Evolutionary conservation across 2,329 filamentous ascomycete genomes (phyloP).

Genomic region (Scorias spongiosa): DNA sequence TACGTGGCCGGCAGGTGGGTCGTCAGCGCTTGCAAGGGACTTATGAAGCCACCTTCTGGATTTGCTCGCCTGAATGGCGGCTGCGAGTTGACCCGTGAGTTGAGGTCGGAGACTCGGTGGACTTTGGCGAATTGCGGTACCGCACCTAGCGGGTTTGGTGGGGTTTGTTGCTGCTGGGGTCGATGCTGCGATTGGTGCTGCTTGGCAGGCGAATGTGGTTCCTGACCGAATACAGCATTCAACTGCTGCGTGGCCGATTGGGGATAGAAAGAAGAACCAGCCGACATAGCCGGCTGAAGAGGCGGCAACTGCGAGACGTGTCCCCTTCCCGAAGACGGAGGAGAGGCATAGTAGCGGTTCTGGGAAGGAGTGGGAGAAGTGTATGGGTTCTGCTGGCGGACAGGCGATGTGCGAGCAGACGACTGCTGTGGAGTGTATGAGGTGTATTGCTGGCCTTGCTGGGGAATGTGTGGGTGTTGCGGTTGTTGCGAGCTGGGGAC

Average conservation of each 20-base stretch:
- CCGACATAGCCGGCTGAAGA: slow-evolving; percentile 49
- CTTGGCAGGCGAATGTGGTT: slow-evolving; percentile 32
- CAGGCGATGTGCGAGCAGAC: slow-evolving; percentile 63
- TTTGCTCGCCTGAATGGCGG: slow-evolving; percentile 86
- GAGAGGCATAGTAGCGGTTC: slow-evolving; percentile 42
- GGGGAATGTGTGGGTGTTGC: slow-evolving; percentile 20
- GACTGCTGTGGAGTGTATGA: slow-evolving; percentile 28
- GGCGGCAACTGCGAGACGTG: slow-evolving; percentile 57
- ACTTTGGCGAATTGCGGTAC: slow-evolving; percentile 82
- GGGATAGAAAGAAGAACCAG: slow-evolving; percentile 44
- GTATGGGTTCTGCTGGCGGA: slow-evolving; percentile 43
- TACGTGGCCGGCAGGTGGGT: slow-evolving; percentile 88
- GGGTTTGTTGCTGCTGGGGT: slow-evolving; percentile 25
- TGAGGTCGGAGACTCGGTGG: slow-evolving; percentile 55
- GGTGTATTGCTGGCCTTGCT: slow-evolving; percentile 20
- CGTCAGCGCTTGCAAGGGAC: slow-evolving; percentile 88
- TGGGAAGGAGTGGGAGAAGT: slow-evolving; percentile 34
- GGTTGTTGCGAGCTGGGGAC: slow-evolving; percentile 40
- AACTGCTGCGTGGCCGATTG: slow-evolving; percentile 54
- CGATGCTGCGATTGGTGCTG: slow-evolving; percentile 20
- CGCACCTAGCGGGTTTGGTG: slow-evolving; percentile 39
- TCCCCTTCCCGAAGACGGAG: slow-evolving; percentile 26
- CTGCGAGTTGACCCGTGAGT: slow-evolving; percentile 71
- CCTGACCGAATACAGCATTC: slow-evolving; percentile 48
- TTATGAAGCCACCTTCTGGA: slow-evolving; percentile 95